phyloP scores from a whole-genome alignment of 2,329 filamentous ascomycete species.

The Botrytis elliptica region DNA sequence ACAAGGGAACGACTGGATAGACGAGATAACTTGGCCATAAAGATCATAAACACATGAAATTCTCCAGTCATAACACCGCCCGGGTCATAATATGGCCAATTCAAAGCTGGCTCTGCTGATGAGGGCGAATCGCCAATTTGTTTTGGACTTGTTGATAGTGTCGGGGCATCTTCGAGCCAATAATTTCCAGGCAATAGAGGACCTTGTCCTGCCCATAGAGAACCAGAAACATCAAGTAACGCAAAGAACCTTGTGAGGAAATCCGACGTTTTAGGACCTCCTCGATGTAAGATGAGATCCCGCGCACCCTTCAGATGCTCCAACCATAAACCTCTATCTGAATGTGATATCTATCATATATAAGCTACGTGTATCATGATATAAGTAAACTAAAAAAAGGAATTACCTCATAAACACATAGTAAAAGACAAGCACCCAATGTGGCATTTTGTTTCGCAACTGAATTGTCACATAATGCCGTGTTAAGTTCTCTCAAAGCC shows the following conservation, averaged over 20 bases:
- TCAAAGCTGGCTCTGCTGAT: slow-evolving; percentile 2
- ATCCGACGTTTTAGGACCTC: slow-evolving; percentile 33
- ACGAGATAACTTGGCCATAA: slow-evolving; percentile 35
- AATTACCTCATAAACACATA: slow-evolving; percentile 38
- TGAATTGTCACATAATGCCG: slow-evolving; percentile 31
- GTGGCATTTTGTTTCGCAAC: slow-evolving; percentile 34
- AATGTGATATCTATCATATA: slow-evolving; percentile 33
- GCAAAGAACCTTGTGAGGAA: slow-evolving; percentile 38
- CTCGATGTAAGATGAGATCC: slow-evolving; percentile 36
- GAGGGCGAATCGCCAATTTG: slow-evolving; percentile 10
- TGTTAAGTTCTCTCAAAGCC: slow-evolving; percentile 34
- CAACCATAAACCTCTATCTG: slow-evolving; percentile 34
- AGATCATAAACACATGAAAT: slow-evolving; percentile 37
- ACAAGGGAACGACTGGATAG: slow-evolving; percentile 35
- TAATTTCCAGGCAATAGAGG: slow-evolving; percentile 37
- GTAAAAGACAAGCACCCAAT: slow-evolving; percentile 35
- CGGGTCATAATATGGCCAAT: slow-evolving; percentile 38
- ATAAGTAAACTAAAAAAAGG: not conserved
- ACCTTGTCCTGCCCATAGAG: slow-evolving; percentile 33
- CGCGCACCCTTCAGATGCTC: slow-evolving; percentile 37
- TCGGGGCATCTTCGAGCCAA: slow-evolving; percentile 32
- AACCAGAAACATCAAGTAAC: slow-evolving; percentile 37
- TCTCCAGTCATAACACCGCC: slow-evolving; percentile 32
- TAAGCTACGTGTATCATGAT: slow-evolving; percentile 11
- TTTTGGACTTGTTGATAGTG: not conserved